phyloP scores from a whole-genome alignment of 2,329 filamentous ascomycete species.

The Endocalyx cinctus region DNA sequence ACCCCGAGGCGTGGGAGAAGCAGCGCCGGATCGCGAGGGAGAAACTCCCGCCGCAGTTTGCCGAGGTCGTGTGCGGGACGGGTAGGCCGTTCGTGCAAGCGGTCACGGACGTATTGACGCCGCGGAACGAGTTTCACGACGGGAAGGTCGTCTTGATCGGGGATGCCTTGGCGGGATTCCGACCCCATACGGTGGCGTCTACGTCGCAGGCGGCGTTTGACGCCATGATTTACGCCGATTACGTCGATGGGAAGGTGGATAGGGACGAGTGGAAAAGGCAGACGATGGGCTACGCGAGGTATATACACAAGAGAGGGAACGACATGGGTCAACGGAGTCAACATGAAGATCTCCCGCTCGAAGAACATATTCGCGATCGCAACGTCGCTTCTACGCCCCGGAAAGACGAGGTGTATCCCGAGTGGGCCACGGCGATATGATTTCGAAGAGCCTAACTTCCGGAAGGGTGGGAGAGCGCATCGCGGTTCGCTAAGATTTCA shows the following conservation, averaged over 20 bases:
- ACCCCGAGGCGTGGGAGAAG: constrained; percentile 28
- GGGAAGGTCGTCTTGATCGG: constrained; percentile 37
- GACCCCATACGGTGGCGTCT: constrained; percentile 39
- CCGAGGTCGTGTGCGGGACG: constrained; percentile 35
- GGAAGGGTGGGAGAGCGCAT: too few species aligned
- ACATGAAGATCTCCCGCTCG: constrained; percentile 23
- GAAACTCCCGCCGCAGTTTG: constrained; percentile 33
- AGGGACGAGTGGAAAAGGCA: constrained; percentile 29
- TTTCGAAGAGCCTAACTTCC: too few species aligned
- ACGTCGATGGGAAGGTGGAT: constrained; percentile 24
- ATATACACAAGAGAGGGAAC: constrained; percentile 29
- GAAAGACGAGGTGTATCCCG: constrained; percentile 26
- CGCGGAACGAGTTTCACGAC: constrained; percentile 28
- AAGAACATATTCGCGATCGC: constrained; percentile 30
- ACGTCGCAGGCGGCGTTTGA: constrained; percentile 36
- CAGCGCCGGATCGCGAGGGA: constrained; percentile 28
- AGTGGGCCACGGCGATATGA: constrained; percentile 27
- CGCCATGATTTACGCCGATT: constrained; percentile 30
- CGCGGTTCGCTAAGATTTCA: too few species aligned
- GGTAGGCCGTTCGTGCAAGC: constrained; percentile 36
- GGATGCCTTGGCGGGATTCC: constrained; percentile 39
- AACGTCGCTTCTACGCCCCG: constrained; percentile 28
- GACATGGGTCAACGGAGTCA: constrained; percentile 32
- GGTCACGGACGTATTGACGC: constrained; percentile 34
- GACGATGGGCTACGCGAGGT: constrained; percentile 30